Evolutionary conservation across 2,329 filamentous ascomycete species (phyloP), one percentile per base, ranked within the genome.

Genomic region (Colletotrichum musicola): DNA sequence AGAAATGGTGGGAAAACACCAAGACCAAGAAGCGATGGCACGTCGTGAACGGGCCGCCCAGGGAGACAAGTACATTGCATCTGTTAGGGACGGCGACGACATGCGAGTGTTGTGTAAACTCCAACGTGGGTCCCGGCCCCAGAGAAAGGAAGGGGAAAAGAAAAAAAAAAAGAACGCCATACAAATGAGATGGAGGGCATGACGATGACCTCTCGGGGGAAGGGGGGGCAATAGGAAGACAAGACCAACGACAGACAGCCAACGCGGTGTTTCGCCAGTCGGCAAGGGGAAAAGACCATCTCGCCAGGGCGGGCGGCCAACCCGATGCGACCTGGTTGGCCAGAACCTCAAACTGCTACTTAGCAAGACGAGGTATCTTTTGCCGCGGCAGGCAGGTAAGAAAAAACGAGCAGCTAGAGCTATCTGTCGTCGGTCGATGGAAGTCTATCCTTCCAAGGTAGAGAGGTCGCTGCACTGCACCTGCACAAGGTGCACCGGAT

Each of bases 1-100:
- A 42, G 66, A 42, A 62, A 13, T 57, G 25, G 66, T 64, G 50
- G 64, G 64, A 35, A 64, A 64, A 70, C 68, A 70, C 68, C 68
- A 70, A 63, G 67, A 67, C 12, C 38, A 69, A 35, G 62, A 67
- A 67, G 63, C 57, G 67, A 67, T 54, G 57, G 57, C 57, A 59
- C 62, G 30, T 56, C 62, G 50, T 51, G 56, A 64, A 65, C 47
- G 55, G 66, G 62, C 53, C 54, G 49, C 20, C 62, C 25, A 66
- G 62, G 62, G 62, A 59, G 50, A 35, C 12, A 27, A 42, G 46
- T 46, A 46, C 44, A 46, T 35, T 7, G 30, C 30, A 46, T 18
- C 18, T 46, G 44, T 46, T 46, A 46, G 44, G 16, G 18, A 46
- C 44, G 44, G 18, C 44, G 44, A 16, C 30, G 30, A 35, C 10